Evolutionary conservation across 495 filamentous ascomycete genomes (phyloP).

Genomic region (Chaetomium cochliodes): DNA sequence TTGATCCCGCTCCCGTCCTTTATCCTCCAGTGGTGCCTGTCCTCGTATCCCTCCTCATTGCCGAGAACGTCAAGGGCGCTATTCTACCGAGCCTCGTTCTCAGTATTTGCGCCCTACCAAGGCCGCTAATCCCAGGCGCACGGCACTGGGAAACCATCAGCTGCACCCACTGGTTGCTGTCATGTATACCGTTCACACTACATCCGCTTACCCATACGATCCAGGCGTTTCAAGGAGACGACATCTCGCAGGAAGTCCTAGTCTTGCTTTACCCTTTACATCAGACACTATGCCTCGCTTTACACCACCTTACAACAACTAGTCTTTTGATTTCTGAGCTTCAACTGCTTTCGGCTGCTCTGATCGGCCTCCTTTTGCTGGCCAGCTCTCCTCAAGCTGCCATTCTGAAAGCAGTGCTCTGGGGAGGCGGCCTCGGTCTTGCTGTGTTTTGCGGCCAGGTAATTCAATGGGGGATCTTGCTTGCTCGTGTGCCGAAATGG

Average conservation of each 20-base stretch:
- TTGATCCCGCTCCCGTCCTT: constrained; percentile 88
- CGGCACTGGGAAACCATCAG: constrained; percentile 55
- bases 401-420: constrained; percentile 79
- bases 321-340: constrained; percentile 83
- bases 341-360: constrained; percentile 74
- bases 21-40: constrained; percentile 79
- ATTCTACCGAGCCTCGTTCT: constrained; percentile 80
- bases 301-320: constrained; percentile 80
- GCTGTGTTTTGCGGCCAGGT: constrained; percentile 71
- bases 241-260: constrained; percentile 58
- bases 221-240: background rate
- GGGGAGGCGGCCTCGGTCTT: constrained; percentile 79
- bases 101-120: constrained; percentile 73
- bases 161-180: constrained; percentile 69
- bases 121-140: constrained; percentile 64
- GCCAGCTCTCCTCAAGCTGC: constrained; percentile 78
- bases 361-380: constrained; percentile 80
- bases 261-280: constrained; percentile 81
- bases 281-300: constrained; percentile 68
- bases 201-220: constrained; percentile 27
- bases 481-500: constrained; percentile 89
- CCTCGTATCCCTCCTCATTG: constrained; percentile 74
- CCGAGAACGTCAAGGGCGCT: constrained; percentile 51
- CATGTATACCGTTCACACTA: constrained; percentile 55
- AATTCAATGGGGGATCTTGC: constrained; percentile 79